Base-by-base conservation (phyloP, 139 green algal genomes). In the Asterochloris erici region DNA sequence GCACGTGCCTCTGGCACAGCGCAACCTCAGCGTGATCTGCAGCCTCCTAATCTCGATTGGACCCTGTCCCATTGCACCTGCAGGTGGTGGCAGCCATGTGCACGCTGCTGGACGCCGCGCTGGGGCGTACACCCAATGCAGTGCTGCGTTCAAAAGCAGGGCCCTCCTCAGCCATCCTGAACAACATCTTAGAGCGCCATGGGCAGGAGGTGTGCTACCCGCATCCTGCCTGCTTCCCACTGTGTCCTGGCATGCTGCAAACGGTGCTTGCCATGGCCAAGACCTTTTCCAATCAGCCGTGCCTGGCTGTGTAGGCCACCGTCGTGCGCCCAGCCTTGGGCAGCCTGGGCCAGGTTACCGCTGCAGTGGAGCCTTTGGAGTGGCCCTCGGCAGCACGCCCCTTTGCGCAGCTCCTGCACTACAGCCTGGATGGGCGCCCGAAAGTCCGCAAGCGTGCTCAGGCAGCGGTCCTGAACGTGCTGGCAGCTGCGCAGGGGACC, bases 391-490 rank as follows among this genome's bases (percentile, higher is more conserved):
- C 85, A 9, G 63, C 77, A 28, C 83, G 73, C 0, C 62, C 80
- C 11, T 90, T 93, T 64, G 38, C 54, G 23, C 77, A 83, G 61
- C 79, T 92, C 68, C 81, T 90, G 77, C 64, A 79, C 9, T 91
- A 93, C 27, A 60, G 78, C 14, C 82, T 88, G 14, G 93, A 96
- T 82, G 26, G 69, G 0, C 87, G 91, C 0, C 91, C 94, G 27
- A 98, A 97, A 87, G 90, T 96, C 63, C 91, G 93, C 38, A 93
- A 93, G 83, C 78, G 86, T 0, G 91, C 91, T 21, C 82, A 91
- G 70, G 47, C 64, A 1, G 89, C 89, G 19, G 10, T 93, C 64
- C 81, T 88, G 29, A 88, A 94, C 63, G 87, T 94, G 29, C 86
- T 96, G 68, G 92, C 91, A 54, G 88, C 86, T 0, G 69, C 93